A percentile compares a stretch with the other conserved stretches of the same genome.
phyloP scores from a whole-genome alignment of 2,329 filamentous ascomycete genomes.

The Pleoardoris graminearum region DNA sequence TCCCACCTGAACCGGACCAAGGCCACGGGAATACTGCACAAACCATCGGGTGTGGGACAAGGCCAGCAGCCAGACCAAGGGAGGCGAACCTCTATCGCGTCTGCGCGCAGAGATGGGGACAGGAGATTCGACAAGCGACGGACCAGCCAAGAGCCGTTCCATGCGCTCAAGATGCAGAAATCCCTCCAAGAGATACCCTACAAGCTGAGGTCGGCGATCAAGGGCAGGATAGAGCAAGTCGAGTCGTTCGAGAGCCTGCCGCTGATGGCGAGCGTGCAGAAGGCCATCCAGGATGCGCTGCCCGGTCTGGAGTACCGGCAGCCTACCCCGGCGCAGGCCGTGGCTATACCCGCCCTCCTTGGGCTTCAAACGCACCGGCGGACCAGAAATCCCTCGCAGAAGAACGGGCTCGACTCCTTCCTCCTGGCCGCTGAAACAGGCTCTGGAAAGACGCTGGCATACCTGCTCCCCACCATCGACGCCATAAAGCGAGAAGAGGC shows the following conservation, averaged over 20 bases:
- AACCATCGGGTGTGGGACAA: conserved; percentile 13
- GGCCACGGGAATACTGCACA: conserved; percentile 30
- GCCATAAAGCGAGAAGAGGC: conserved; percentile 75
- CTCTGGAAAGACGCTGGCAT: conserved; percentile 94
- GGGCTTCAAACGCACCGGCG: conserved; percentile 54
- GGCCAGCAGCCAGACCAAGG: conserved; percentile 18
- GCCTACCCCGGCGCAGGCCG: conserved; percentile 85
- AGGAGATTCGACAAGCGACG: conserved; percentile 26
- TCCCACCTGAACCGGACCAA: conserved; percentile 39
- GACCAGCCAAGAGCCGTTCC: conserved; percentile 59
- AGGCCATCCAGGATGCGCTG: conserved; percentile 77
- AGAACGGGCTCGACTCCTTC: conserved; percentile 63
- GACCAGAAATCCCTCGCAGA: conserved; percentile 32
- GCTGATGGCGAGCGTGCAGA: conserved; percentile 70
- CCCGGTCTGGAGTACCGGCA: conserved; percentile 72
- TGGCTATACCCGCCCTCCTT: conserved; percentile 83
- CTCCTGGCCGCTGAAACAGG: conserved; percentile 94
- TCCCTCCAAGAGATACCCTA: conserved; percentile 78
- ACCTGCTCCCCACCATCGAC: conserved; percentile 82
- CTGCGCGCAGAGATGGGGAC: conserved; percentile 3
- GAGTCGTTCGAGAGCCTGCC: conserved; percentile 82
- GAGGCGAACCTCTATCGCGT: neutral
- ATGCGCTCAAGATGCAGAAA: conserved; percentile 93
- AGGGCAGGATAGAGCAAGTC: conserved; percentile 65
- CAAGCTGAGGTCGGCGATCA: conserved; percentile 63